phyloP scores from a whole-genome alignment of 805 yeast species.

The Candida ovalis region DNA sequence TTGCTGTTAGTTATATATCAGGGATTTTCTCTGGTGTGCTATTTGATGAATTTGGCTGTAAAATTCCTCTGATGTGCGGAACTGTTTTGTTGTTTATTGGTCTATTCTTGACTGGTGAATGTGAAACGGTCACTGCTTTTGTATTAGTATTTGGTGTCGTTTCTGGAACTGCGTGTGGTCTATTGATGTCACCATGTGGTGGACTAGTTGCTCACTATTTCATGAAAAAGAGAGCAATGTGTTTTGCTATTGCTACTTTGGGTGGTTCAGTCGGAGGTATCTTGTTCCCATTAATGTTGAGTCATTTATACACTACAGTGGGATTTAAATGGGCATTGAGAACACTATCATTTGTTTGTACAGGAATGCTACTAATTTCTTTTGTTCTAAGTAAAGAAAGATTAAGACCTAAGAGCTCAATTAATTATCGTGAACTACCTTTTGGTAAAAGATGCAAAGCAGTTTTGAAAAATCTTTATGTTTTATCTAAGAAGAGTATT shows the following conservation, averaged over 20 bases:
- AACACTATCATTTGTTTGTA: conserved; percentile 37
- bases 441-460: conserved; percentile 4
- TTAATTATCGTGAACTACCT: conserved; percentile 6
- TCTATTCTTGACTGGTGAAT: conserved; percentile 46
- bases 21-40: conserved; percentile 54
- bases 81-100: conserved; percentile 43
- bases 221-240: conserved; percentile 37
- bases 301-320: conserved; percentile 39
- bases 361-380: conserved; percentile 21
- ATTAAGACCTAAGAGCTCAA: conserved; percentile 14
- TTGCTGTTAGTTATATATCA: conserved; percentile 44
- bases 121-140: conserved; percentile 36
- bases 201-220: conserved; percentile 47
- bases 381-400: conserved; percentile 36
- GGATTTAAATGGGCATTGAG: conserved; percentile 64
- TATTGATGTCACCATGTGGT: conserved; percentile 42
- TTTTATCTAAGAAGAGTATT: conserved; percentile 21
- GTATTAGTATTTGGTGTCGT: conserved; percentile 38
- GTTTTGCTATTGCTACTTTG: conserved; percentile 30
- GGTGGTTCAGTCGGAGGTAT: conserved; percentile 71
- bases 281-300: conserved; percentile 51
- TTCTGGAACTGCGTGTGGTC: conserved; percentile 40
- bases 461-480: conserved; percentile 10
- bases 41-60: conserved; percentile 53
- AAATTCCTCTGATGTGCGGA: conserved; percentile 39